These are phyloP conservation scores for Oryza australiensis DNA, from an alignment of 176 grass and related monocot genomes.

Conservation along the genomic window DNA sequence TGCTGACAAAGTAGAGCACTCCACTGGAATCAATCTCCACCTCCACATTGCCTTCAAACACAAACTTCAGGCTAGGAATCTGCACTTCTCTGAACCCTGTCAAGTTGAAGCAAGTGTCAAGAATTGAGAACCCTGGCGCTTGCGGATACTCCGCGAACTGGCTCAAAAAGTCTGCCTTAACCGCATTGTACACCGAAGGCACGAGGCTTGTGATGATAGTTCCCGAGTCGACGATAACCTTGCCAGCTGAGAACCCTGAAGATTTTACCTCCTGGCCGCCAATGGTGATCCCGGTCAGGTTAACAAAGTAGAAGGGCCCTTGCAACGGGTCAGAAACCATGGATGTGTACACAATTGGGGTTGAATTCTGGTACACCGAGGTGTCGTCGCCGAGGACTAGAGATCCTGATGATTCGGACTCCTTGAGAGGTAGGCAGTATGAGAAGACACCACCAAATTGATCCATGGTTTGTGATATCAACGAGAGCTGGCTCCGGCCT, in stretches of 20 bases:
- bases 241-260: slow-evolving; percentile 39
- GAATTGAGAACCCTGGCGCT: slow-evolving; percentile 64
- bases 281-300: slow-evolving; percentile 65
- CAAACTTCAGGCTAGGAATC: slow-evolving; percentile 64
- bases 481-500: slow-evolving; percentile 68
- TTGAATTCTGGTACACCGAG: slow-evolving; percentile 61
- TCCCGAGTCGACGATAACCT: slow-evolving; percentile 82
- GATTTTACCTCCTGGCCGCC: slow-evolving; percentile 56
- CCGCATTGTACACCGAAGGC: slow-evolving; percentile 69
- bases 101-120: slow-evolving; percentile 94
- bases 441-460: slow-evolving; percentile 81
- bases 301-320: slow-evolving; percentile 81
- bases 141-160: slow-evolving; percentile 58
- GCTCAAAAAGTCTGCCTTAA: slow-evolving; percentile 59
- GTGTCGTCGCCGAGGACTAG: slow-evolving; percentile 72
- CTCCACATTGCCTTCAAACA: slow-evolving; percentile 55
- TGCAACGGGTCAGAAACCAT: slow-evolving; percentile 59
- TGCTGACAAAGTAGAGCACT: slow-evolving; percentile 76
- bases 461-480: slow-evolving; percentile 58
- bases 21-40: slow-evolving; percentile 73
- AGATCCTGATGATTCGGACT: slow-evolving; percentile 61
- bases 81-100: slow-evolving; percentile 62
- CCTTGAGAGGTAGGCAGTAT: slow-evolving; percentile 68
- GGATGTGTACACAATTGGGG: slow-evolving; percentile 61
- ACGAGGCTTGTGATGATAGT: slow-evolving; percentile 77